Conservation (phyloP, 2,329 filamentous ascomycete species). For the Pseudogymnoascus sp. region DNA sequence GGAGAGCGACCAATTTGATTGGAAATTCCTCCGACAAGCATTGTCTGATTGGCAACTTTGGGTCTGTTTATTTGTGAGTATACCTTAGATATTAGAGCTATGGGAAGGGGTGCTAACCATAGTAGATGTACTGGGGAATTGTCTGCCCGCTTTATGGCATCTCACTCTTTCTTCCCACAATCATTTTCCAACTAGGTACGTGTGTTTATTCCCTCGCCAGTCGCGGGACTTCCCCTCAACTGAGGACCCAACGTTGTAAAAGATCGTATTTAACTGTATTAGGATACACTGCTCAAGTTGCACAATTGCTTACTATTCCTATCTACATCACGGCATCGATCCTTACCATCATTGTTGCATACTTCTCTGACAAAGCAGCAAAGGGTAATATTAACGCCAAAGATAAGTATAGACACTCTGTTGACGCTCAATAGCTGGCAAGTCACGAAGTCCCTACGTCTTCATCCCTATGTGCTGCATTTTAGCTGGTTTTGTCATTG, state of each 20-base stretch:
- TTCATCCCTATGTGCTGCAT: constrained; percentile 46
- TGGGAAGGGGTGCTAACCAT: background rate
- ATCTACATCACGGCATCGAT: constrained; percentile 58
- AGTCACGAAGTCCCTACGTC: constrained; percentile 42
- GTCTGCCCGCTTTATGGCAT: constrained; percentile 36
- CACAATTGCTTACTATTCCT: constrained; percentile 34
- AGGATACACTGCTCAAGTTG: constrained; percentile 37
- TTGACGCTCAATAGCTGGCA: background rate
- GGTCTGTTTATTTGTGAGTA: constrained; percentile 16
- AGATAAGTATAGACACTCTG: background rate
- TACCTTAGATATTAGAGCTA: background rate
- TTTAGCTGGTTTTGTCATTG: constrained; percentile 48
- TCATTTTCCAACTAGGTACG: constrained; percentile 45
- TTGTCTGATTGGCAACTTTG: constrained; percentile 40
- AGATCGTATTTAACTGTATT: background rate
- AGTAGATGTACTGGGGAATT: constrained; percentile 51
- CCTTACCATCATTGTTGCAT: constrained; percentile 44
- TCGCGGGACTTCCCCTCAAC: too few relatives aligned
- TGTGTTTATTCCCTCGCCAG: constrained; percentile 10
- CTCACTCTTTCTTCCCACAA: constrained; percentile 34
- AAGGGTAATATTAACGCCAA: constrained; percentile 24
- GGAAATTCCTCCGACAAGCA: constrained; percentile 30
- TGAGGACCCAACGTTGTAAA: background rate
- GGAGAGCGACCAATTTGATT: constrained; percentile 23
- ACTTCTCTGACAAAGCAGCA: constrained; percentile 44